phyloP scores from a whole-genome alignment of 495 filamentous ascomycete genomes.

The Endocarpon pusillum region DNA sequence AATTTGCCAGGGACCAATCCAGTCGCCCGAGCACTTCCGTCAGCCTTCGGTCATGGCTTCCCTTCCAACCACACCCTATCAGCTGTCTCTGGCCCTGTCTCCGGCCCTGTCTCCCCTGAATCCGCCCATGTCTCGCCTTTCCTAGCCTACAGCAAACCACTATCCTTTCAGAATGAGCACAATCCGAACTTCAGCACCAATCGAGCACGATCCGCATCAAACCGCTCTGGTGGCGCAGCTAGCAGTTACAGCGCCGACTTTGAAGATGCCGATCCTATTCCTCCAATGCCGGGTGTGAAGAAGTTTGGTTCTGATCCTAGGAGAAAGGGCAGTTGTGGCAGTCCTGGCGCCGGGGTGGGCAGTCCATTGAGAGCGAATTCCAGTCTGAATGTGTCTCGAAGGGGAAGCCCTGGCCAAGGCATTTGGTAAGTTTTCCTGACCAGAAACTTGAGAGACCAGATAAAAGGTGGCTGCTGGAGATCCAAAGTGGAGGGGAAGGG shows the following conservation, averaged over 20 bases:
- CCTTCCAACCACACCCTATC: slow-evolving; percentile 23
- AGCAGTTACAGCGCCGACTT: slow-evolving; percentile 27
- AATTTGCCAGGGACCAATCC: slow-evolving; percentile 30
- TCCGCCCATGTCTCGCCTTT: slow-evolving; percentile 23
- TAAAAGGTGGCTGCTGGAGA: too few species aligned
- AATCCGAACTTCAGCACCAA: slow-evolving; percentile 17
- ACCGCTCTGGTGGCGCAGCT: slow-evolving; percentile 24
- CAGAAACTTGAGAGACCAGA: too few species aligned
- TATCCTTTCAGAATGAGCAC: too few species aligned
- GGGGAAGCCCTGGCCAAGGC: too few species aligned
- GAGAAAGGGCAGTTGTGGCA: too few species aligned
- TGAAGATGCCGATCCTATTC: slow-evolving; percentile 18
- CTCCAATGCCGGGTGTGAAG: slow-evolving; percentile 20
- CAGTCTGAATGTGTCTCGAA: too few species aligned
- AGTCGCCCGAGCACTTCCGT: slow-evolving; percentile 18
- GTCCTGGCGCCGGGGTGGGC: too few species aligned
- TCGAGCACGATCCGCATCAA: slow-evolving; percentile 31
- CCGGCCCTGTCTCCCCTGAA: slow-evolving; percentile 21
- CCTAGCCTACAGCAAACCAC: slow-evolving; percentile 20
- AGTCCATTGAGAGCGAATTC: too few species aligned
- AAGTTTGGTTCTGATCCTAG: too few species aligned
- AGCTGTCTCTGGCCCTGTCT: slow-evolving; percentile 24
- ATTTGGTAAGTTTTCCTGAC: too few species aligned
- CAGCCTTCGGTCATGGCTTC: slow-evolving; percentile 23
- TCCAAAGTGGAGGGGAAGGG: too few species aligned